Percentiles rank a stretch among this genome's conserved stretches.
phyloP scores from a whole-genome alignment of 306 rosid species.

The Senna siamea region DNA sequence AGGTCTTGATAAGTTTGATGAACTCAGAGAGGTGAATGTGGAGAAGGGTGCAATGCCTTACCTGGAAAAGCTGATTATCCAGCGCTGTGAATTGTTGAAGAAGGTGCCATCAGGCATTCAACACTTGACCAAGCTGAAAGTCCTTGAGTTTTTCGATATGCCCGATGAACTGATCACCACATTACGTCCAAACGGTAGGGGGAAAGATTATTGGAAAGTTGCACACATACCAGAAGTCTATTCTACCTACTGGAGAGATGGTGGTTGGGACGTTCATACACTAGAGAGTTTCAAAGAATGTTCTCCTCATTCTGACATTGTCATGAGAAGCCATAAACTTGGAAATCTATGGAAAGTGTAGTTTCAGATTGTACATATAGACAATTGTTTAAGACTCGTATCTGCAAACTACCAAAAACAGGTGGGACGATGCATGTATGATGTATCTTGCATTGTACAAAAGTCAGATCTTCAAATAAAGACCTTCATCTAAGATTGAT shows the following conservation, averaged over 20 bases:
- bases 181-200: slow-evolving; percentile 49
- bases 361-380: slow-evolving; percentile 4
- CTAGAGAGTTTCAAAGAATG: slow-evolving; percentile 45
- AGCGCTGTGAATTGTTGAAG: slow-evolving; percentile 52
- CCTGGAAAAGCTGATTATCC: slow-evolving; percentile 62
- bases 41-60: slow-evolving; percentile 66
- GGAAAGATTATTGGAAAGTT: slow-evolving; percentile 58
- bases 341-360: slow-evolving; percentile 45
- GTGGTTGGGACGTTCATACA: slow-evolving; percentile 66
- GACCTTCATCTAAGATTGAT: slow-evolving; percentile 41
- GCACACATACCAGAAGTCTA: slow-evolving; percentile 61
- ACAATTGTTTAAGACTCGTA: background rate
- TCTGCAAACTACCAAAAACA: slow-evolving; percentile 8
- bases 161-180: slow-evolving; percentile 60
- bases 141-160: slow-evolving; percentile 66
- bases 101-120: slow-evolving; percentile 68
- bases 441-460: slow-evolving; percentile 11
- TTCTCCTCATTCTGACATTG: slow-evolving; percentile 43
- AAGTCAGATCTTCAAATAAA: slow-evolving; percentile 34
- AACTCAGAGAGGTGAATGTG: slow-evolving; percentile 48
- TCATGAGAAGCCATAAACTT: slow-evolving; percentile 46
- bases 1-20: slow-evolving; percentile 62
- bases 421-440: background rate
- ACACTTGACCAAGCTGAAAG: slow-evolving; percentile 52
- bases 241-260: slow-evolving; percentile 67